Evolutionary conservation across 805 yeast genomes (phyloP).

Genomic region (Saccharomycopsis lassenensis): DNA sequence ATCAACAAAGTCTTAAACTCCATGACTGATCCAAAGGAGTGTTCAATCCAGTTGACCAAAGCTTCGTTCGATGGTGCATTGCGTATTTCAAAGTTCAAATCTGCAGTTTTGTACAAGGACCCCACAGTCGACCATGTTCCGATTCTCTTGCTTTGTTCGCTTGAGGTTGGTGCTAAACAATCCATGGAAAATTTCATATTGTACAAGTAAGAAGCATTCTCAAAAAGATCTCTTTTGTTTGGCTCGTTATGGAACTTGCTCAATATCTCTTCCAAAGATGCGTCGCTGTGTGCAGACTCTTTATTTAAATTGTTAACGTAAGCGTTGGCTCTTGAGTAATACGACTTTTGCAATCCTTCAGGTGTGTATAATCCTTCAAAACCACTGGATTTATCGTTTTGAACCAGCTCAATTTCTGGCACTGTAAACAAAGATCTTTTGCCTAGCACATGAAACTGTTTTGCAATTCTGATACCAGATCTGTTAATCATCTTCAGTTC

Average conservation of each 20-base stretch:
- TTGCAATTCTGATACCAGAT: background rate
- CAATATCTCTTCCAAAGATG: conserved; percentile 10
- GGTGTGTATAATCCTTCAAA: conserved; percentile 40
- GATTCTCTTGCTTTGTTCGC: conserved; percentile 18
- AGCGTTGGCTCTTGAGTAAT: conserved; percentile 34
- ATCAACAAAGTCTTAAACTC: conserved; percentile 66
- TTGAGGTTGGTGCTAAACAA: conserved; percentile 20
- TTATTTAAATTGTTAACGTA: conserved; percentile 32
- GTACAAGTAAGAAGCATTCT: conserved; percentile 30
- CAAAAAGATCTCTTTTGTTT: conserved; percentile 25
- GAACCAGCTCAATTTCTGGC: conserved; percentile 21
- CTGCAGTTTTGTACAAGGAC: conserved; percentile 35
- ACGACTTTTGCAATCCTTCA: conserved; percentile 38
- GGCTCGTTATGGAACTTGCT: conserved; percentile 14
- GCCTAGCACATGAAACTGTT: too few species aligned
- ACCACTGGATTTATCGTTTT: conserved; percentile 25
- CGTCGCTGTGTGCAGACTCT: conserved; percentile 20
- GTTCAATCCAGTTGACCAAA: conserved; percentile 37
- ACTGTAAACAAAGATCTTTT: conserved; percentile 15
- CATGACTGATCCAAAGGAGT: conserved; percentile 63
- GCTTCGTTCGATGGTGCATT: conserved; percentile 26
- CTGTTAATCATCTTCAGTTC: too few species aligned
- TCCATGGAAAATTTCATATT: conserved; percentile 29
- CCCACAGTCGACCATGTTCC: conserved; percentile 15
- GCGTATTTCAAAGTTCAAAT: conserved; percentile 18